A percentile compares a stretch with the other conserved stretches of the same genome.
phyloP scores from a whole-genome alignment of 371 early-diverging fungal genomes.

The Mucor plumbeus region DNA sequence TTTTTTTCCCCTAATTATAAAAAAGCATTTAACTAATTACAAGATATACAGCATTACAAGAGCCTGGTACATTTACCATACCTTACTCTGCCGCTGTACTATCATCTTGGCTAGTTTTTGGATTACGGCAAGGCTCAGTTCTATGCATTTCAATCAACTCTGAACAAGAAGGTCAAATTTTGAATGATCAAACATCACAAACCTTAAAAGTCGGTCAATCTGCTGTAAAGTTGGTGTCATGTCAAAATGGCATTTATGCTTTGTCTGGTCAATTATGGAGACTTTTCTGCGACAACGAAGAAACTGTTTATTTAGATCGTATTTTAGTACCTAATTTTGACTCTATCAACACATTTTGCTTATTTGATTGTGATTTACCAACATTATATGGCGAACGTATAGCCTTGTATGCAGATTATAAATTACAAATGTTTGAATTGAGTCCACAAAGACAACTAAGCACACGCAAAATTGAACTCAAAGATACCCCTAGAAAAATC shows the following conservation, averaged over 20 bases:
- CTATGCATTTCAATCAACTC: conserved; percentile 11
- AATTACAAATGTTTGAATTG: conserved; percentile 26
- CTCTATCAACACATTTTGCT: conserved; percentile 20
- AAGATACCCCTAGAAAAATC: conserved; percentile 34
- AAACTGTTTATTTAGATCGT: conserved; percentile 25
- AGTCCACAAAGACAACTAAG: conserved; percentile 10
- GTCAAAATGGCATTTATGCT: conserved; percentile 22
- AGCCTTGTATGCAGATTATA: conserved; percentile 30
- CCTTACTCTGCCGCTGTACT: conserved; percentile 16
- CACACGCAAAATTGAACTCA: conserved; percentile 24
- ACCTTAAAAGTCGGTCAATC: background rate
- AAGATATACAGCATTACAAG: background rate
- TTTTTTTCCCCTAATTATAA: background rate
- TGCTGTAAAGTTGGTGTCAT: background rate
- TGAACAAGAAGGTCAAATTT: background rate
- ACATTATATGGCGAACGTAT: conserved; percentile 14
- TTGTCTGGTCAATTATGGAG: conserved; percentile 36
- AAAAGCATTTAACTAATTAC: background rate
- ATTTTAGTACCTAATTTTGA: conserved; percentile 23
- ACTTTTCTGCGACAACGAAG: conserved; percentile 15
- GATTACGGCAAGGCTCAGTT: conserved; percentile 21
- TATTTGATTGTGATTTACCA: conserved; percentile 20
- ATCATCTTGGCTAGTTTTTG: conserved; percentile 7
- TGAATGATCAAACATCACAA: background rate
- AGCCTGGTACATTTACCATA: conserved; percentile 4